These are phyloP conservation scores for Malus asiatica DNA, from an alignment of 306 rosid genomes.

Conservation along the genomic window DNA sequence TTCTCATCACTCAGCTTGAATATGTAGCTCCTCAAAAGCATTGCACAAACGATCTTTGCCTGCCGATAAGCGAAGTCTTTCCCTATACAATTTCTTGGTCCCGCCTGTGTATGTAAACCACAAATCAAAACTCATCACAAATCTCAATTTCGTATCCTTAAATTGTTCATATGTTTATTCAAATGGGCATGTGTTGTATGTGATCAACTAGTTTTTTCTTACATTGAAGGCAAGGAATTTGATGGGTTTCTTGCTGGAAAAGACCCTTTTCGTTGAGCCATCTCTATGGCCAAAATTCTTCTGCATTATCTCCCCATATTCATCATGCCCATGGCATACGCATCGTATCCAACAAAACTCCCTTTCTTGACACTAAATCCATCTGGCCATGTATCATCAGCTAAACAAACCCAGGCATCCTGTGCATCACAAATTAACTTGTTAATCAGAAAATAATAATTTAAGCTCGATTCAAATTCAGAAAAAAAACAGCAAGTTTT, in stretches of 20 bases:
- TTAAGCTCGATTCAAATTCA: background rate
- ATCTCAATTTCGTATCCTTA: too few relatives aligned
- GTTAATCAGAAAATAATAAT: too few relatives aligned
- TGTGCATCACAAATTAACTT: background rate
- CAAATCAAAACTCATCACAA: too few relatives aligned
- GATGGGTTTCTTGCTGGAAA: conserved; percentile 24
- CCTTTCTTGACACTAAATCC: conserved; percentile 22
- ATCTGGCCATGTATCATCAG: conserved; percentile 24
- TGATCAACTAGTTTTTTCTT: background rate
- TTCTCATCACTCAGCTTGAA: conserved; percentile 11
- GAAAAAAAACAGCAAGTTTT: too few relatives aligned
- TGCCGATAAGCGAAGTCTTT: background rate
- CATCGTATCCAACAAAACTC: background rate
- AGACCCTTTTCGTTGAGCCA: conserved; percentile 25
- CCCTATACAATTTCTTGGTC: background rate
- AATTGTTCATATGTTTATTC: too few relatives aligned
- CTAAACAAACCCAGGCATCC: conserved; percentile 10
- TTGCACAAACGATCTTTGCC: background rate
- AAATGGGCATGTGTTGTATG: too few relatives aligned
- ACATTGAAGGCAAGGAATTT: conserved; percentile 31
- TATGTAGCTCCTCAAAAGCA: background rate
- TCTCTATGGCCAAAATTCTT: conserved; percentile 31
- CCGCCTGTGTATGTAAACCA: background rate
- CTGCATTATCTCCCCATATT: conserved; percentile 34
- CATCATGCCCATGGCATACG: conserved; percentile 38